These are phyloP conservation scores for Lipomyces sp. DNA, from an alignment of 805 yeast genomes.

Conservation along the genomic window DNA sequence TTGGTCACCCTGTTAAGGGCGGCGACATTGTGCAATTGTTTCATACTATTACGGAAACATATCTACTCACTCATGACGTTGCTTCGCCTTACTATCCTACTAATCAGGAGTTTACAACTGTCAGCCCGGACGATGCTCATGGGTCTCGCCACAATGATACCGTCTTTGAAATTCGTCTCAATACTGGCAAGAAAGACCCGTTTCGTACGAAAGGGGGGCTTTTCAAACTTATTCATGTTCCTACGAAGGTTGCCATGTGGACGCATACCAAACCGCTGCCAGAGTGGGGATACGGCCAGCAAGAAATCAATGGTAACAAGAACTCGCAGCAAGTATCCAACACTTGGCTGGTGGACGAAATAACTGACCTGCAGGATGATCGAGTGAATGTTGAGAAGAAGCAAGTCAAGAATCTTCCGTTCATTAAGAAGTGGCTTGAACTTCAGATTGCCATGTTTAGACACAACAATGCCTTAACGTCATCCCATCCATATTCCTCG, in stretches of 20 bases:
- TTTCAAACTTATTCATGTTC: constrained; percentile 76
- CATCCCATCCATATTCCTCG: constrained; percentile 95
- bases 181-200: constrained; percentile 56
- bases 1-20: constrained; percentile 60
- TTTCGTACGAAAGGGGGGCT: constrained; percentile 73
- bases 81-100: constrained; percentile 92
- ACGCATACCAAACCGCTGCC: constrained; percentile 83
- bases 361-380: constrained; percentile 64
- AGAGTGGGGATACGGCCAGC: constrained; percentile 92
- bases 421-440: constrained; percentile 87
- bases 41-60: constrained; percentile 81
- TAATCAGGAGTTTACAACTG: constrained; percentile 90
- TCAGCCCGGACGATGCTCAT: constrained; percentile 61
- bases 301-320: constrained; percentile 94
- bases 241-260: constrained; percentile 92
- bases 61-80: constrained; percentile 87
- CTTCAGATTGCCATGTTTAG: constrained; percentile 86
- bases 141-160: constrained; percentile 70
- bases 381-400: constrained; percentile 69
- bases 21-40: constrained; percentile 78
- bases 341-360: constrained; percentile 76
- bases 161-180: constrained; percentile 71
- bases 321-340: constrained; percentile 69
- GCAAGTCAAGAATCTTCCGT: constrained; percentile 64
- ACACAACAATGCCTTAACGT: constrained; percentile 83